phyloP scores from a whole-genome alignment of 148 eudicot genomes.

The Cornus florida region DNA sequence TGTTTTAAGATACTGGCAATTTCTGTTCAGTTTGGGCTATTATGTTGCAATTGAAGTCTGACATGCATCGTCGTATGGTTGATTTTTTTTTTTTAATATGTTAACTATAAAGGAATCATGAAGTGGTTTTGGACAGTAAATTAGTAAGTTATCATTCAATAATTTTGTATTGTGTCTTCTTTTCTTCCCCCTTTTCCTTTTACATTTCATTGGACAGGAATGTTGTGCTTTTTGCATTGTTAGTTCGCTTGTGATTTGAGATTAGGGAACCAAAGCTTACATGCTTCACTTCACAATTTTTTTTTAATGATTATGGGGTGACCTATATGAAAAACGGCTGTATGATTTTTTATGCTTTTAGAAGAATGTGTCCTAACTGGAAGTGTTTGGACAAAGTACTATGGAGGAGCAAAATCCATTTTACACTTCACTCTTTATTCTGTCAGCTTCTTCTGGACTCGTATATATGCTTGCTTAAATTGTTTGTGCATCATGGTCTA shows the following conservation, averaged over 20 bases:
- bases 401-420: too few relatives aligned
- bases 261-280: not conserved
- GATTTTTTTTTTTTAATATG: too few relatives aligned
- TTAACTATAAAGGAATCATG: not conserved
- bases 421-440: not conserved
- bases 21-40: too few relatives aligned
- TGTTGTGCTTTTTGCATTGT: too few relatives aligned
- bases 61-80: not conserved
- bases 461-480: not conserved
- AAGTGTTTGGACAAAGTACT: not conserved
- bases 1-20: not conserved
- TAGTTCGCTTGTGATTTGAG: not conserved
- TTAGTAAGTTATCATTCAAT: too few relatives aligned
- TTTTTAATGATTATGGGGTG: not conserved
- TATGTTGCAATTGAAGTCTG: too few relatives aligned
- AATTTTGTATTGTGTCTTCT: too few relatives aligned
- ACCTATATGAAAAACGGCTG: not conserved
- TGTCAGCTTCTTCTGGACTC: not conserved
- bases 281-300: not conserved
- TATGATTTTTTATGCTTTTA: too few relatives aligned
- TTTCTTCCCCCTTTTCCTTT: too few relatives aligned
- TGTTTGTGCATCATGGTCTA: not conserved
- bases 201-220: not conserved
- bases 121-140: not conserved
- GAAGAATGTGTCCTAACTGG: too few relatives aligned